Evolutionary conservation across 2,329 filamentous ascomycete species (phyloP).

Genomic region (Colletotrichum plurivorum): DNA sequence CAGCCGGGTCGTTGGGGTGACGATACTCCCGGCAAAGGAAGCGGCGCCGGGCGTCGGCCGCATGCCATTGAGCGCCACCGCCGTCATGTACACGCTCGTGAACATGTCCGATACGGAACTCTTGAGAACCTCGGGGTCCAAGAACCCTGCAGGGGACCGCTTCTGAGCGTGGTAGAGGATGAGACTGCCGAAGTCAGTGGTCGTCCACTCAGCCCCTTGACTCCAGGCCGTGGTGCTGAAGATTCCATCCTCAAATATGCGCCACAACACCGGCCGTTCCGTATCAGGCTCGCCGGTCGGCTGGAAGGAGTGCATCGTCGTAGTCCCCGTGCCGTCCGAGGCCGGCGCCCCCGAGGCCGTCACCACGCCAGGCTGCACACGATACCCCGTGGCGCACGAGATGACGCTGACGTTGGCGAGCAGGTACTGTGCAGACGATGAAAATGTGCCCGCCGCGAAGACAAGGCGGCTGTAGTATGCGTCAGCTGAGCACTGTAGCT

Average conservation of each 20-base stretch:
- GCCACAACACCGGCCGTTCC: slow-evolving; percentile 7
- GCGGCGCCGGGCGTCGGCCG: background rate
- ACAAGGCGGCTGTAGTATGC: slow-evolving; percentile 17
- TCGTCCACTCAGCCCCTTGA: slow-evolving; percentile 12
- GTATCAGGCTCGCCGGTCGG: background rate
- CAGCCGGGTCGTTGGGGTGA: slow-evolving; percentile 9
- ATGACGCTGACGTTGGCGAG: slow-evolving; percentile 25
- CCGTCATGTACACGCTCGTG: slow-evolving; percentile 9
- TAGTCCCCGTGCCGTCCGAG: background rate
- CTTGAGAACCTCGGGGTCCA: background rate
- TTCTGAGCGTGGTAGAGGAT: slow-evolving; percentile 11
- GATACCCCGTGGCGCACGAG: slow-evolving; percentile 19
- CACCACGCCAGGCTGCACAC: background rate
- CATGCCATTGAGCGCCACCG: slow-evolving; percentile 6
- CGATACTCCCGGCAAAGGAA: background rate
- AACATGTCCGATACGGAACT: slow-evolving; percentile 1
- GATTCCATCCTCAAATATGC: slow-evolving; percentile 15
- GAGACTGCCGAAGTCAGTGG: slow-evolving; percentile 12
- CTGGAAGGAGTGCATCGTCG: background rate
- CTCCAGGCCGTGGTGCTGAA: slow-evolving; percentile 4
- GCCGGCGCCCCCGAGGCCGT: background rate
- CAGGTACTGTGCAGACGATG: background rate
- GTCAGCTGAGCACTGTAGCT: slow-evolving; percentile 12
- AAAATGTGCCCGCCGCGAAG: slow-evolving; percentile 3
- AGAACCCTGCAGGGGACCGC: background rate